phyloP scores from a whole-genome alignment of 306 rosid species.

The Aeschynomene evenia region DNA sequence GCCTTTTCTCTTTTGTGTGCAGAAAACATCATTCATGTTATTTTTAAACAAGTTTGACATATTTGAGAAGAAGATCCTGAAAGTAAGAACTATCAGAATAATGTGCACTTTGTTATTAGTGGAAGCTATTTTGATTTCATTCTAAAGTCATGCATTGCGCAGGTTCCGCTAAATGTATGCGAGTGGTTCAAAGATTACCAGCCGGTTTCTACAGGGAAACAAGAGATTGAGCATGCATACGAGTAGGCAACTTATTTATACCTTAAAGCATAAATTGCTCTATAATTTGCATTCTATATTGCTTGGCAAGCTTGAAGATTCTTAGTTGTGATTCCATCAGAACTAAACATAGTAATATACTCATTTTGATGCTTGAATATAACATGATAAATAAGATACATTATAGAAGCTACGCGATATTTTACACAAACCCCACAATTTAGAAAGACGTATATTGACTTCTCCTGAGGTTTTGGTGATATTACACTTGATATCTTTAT shows the following conservation, averaged over 20 bases:
- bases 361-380: background rate
- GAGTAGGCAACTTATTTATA: conserved; percentile 63
- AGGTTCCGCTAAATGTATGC: conserved; percentile 89
- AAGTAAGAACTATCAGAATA: conserved; percentile 52
- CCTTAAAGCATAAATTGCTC: background rate
- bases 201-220: conserved; percentile 86
- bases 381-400: background rate
- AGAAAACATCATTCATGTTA: conserved; percentile 99
- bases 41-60: conserved; percentile 95
- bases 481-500: too few species aligned
- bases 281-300: background rate
- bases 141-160: conserved; percentile 39
- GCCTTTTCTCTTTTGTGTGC: conserved; percentile 35
- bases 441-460: too few species aligned
- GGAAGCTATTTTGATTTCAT: conserved; percentile 28
- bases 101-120: background rate
- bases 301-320: background rate
- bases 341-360: background rate
- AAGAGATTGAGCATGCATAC: conserved; percentile 88
- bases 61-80: conserved; percentile 89
- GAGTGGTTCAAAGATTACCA: conserved; percentile 97
- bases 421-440: too few species aligned
- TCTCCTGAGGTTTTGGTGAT: too few species aligned
- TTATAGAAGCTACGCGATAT: too few species aligned
- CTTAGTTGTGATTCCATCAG: background rate